Percentiles rank a stretch among this genome's conserved stretches.
Evolutionary conservation across 441 rosid species (phyloP).

Genomic region (Pelargonium australe): DNA sequence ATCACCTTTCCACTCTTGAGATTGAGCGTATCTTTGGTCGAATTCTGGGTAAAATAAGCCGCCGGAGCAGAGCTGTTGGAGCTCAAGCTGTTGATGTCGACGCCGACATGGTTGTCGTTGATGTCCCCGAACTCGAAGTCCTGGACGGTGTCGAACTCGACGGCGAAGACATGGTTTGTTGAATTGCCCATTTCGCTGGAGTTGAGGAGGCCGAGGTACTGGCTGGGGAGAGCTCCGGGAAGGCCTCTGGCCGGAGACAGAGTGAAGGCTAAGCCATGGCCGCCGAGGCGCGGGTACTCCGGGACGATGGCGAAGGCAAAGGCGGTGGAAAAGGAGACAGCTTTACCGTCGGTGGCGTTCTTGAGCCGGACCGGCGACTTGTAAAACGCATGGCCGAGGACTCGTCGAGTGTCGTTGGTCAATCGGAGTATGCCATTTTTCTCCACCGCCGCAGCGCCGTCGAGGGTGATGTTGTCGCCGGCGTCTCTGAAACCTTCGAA

Average conservation of each 20-base stretch:
- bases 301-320: constrained; percentile 57
- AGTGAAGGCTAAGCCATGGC: constrained; percentile 78
- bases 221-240: constrained; percentile 51
- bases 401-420: constrained; percentile 44
- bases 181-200: constrained; percentile 43
- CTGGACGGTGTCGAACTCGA: constrained; percentile 68
- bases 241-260: constrained; percentile 38
- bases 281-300: constrained; percentile 54
- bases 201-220: constrained; percentile 71
- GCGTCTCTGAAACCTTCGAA: too few species aligned
- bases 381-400: constrained; percentile 51
- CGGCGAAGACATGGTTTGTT: constrained; percentile 53
- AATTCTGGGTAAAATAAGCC: constrained; percentile 28
- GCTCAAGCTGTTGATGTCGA: constrained; percentile 55
- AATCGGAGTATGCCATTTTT: constrained; percentile 44
- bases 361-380: constrained; percentile 45
- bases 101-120: constrained; percentile 71
- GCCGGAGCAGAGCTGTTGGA: constrained; percentile 41
- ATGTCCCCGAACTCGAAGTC: constrained; percentile 64
- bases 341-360: constrained; percentile 31
- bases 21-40: constrained; percentile 38
- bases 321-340: constrained; percentile 53
- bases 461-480: too few species aligned
- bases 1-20: constrained; percentile 55
- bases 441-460: too few species aligned